Evolutionary conservation across 495 filamentous ascomycete genomes (phyloP), one percentile per base, ranked within the genome.

Genomic region (Eremomyces bilateralis): DNA sequence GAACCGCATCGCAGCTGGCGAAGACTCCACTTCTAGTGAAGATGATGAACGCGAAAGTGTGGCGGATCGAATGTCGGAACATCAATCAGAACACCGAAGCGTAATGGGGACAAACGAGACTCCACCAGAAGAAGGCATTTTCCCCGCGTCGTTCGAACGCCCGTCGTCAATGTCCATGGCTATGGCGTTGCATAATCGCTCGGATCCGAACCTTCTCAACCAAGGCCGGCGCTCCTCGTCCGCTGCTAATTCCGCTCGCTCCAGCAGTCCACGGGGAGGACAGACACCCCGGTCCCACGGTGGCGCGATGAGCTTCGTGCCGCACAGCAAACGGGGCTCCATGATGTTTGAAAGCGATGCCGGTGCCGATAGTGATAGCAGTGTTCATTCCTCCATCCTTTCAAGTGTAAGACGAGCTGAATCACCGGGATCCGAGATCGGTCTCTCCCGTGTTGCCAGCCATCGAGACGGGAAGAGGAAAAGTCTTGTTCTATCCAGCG

Each of bases 211-310:
- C 12, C 29, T 60, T 6, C 24, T 27, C 13, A 13, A 27, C 6
- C 24, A 27, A 5, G 58, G 59, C 21, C 54, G 61, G 18, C 60
- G 67, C 39, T 55, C 59, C 4, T 73, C 75, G 1, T 79, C 75
- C 4, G 58, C 60, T 21, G 71, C 68, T 15, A 58, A 64, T 13
- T 79, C 90, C 1, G 73, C 67, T 0, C 67, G 80, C 39, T 90
- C 90, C 1, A 90, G 69, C 43, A 97, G 90, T 45, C 88, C 88
- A 1, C 70, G 76, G 57, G 84, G 90, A 58, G 82, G 77, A 34
- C 78, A 79, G 15, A 97, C 88, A 16, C 88, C 88, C 10, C 72
- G 80, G 40, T 95, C 84, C 8, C 10, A 32, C 15, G 16, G 30
- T 8, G 30, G 79, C 36, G 63, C 64, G 27, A 61, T 71, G 17